Base-by-base conservation (phyloP, 352 stramenopile species). In the Aphanomyces invadans region DNA sequence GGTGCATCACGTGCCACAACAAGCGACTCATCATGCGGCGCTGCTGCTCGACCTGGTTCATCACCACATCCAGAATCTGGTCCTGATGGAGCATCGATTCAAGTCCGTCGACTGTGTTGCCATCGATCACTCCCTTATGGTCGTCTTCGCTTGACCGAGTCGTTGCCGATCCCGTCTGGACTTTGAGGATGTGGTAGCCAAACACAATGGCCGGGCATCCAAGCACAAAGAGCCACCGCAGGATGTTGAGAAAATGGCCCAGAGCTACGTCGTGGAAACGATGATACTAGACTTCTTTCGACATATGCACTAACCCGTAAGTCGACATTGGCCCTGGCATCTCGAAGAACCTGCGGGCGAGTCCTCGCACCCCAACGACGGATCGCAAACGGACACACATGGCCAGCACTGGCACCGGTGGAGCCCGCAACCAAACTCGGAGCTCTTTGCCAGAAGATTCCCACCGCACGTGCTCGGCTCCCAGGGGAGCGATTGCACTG, bases 111-210 rank as follows among this genome's bases (percentile, higher is more conserved):
- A 21, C 26, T 25, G 21, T 12, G 7, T 51, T 11, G 21, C 38
- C 55, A 29, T 33, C 55, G 12, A 51, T 38, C 3, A 21, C 55
- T 21, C 19, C 33, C 7, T 48, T 42, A 32, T 45, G 5, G 28
- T 48, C 36, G 10, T 32, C 36, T 11, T 64, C 33, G 15, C 19
- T 31, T 17, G 23, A 19, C 7, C 12, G 11, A 12, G 36, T 17
- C 3, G 55, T 57, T 29, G 49, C 36, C n/a, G n/a, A n/a, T n/a
- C n/a, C n/a, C 25, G 32, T 21, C 11, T 29, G 32, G 4, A 64
- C 28, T 32, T 57, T 57, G 49, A 57, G 55, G 1, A 64, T 38
- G 25, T 64, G 55, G 26, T 64, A 64, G 23, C 36, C 21, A 52
- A 64, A 52, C 4, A 64, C 55, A 25, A 45, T 26, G 0, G 46